A percentile compares a stretch with the other conserved stretches of the same genome.
phyloP scores from a whole-genome alignment of 2,329 filamentous ascomycete species.

The Thermothelomyces thermophilus region DNA sequence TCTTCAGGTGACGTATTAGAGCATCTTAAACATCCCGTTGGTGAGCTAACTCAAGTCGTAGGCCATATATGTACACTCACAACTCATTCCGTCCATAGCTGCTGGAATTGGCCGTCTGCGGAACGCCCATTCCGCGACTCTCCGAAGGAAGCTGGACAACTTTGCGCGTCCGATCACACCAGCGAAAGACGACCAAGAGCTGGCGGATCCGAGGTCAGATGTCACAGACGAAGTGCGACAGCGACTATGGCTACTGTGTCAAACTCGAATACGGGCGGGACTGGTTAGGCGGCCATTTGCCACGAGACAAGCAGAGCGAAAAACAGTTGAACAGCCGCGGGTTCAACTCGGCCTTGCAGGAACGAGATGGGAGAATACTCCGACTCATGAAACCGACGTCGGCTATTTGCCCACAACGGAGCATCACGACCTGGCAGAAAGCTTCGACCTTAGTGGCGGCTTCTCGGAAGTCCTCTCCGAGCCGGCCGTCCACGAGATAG shows the following conservation, averaged over 20 bases:
- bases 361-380: not conserved
- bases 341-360: not conserved
- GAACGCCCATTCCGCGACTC: constrained; percentile 17
- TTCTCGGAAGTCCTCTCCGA: not conserved
- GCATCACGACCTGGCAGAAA: not conserved
- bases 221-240: constrained; percentile 9
- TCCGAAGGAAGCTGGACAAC: constrained; percentile 18
- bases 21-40: constrained; percentile 2
- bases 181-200: not conserved
- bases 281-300: constrained; percentile 1
- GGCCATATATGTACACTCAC: constrained; percentile 19
- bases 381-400: not conserved
- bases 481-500: not conserved
- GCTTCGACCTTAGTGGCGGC: not conserved
- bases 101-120: constrained; percentile 16
- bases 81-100: constrained; percentile 18
- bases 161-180: not conserved
- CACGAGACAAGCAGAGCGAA: not conserved
- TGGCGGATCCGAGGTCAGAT: not conserved
- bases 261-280: constrained; percentile 18
- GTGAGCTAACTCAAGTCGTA: constrained; percentile 10
- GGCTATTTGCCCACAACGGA: not conserved
- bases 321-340: not conserved
- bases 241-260: constrained; percentile 22
- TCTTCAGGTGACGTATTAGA: constrained; percentile 25